Conservation (phyloP, 106 monocot genomes). For the Dioscorea zingiberensis region DNA sequence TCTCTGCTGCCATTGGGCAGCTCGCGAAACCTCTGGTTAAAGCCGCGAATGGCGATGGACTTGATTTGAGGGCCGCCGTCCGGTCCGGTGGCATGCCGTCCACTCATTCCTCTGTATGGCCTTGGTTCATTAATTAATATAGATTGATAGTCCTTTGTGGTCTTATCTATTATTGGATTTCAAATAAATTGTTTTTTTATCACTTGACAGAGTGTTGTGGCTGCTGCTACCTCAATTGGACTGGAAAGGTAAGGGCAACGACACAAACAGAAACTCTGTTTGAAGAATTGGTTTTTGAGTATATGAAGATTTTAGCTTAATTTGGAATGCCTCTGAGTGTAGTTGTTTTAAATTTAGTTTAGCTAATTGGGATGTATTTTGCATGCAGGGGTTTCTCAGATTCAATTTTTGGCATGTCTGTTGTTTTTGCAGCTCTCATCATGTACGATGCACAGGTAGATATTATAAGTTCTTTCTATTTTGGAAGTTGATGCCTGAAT, state of each 20-base stretch:
- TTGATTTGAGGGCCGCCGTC: constrained; percentile 35
- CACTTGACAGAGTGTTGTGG: constrained; percentile 47
- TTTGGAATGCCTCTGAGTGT: neutral
- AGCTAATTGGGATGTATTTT: constrained; percentile 5
- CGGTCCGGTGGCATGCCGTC: constrained; percentile 68
- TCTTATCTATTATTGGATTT: neutral
- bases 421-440: constrained; percentile 65
- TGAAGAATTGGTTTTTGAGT: neutral
- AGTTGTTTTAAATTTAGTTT: neutral
- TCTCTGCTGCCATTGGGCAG: constrained; percentile 46
- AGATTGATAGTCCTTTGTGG: neutral
- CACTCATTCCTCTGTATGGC: constrained; percentile 53
- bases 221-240: constrained; percentile 73
- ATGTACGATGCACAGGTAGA: constrained; percentile 98
- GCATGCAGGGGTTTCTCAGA: constrained; percentile 82
- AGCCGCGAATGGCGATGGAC: constrained; percentile 21
- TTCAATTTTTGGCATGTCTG: constrained; percentile 82
- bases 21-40: constrained; percentile 45
- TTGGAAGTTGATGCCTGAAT: neutral
- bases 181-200: neutral
- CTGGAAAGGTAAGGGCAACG: constrained; percentile 83
- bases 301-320: neutral
- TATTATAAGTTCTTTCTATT: neutral
- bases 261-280: too few relatives aligned
- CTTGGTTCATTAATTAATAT: neutral